A percentile compares a stretch with the other conserved stretches of the same genome.
These are phyloP conservation scores for Tolypocladium endophyticum DNA, from an alignment of 2,329 filamentous ascomycete species.

Conservation along the genomic window DNA sequence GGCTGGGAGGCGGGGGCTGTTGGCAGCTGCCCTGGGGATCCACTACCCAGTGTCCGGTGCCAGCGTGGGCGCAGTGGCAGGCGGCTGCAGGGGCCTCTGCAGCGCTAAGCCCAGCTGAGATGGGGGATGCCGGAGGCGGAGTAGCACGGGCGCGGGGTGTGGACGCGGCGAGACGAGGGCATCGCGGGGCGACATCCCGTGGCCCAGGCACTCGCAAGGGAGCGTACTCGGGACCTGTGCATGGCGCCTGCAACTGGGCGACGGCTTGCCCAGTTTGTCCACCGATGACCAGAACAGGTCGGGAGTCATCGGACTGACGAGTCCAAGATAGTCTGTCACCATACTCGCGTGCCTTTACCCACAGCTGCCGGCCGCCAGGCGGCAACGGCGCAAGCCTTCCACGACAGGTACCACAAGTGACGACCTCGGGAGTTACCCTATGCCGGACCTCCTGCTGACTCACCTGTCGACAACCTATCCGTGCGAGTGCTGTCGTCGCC, in stretches of 20 bases:
- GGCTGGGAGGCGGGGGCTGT: background rate
- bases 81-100: background rate
- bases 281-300: background rate
- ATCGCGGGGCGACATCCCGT: background rate
- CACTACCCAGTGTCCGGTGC: background rate
- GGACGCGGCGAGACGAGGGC: background rate
- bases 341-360: background rate
- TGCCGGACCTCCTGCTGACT: background rate
- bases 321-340: background rate
- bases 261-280: background rate
- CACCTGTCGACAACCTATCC: background rate
- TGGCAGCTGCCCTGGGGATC: background rate
- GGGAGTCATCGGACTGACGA: background rate
- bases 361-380: background rate
- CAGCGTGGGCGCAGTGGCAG: background rate
- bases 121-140: background rate
- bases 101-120: background rate
- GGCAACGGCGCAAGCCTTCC: conserved; percentile 4
- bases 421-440: background rate
- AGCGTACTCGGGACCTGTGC: background rate
- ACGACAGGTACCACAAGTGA: background rate
- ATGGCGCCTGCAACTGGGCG: background rate
- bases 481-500: background rate
- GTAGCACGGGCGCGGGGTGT: background rate
- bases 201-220: background rate